Conservation (phyloP, 2,329 filamentous ascomycete genomes). For the Alternaria consortialis region DNA sequence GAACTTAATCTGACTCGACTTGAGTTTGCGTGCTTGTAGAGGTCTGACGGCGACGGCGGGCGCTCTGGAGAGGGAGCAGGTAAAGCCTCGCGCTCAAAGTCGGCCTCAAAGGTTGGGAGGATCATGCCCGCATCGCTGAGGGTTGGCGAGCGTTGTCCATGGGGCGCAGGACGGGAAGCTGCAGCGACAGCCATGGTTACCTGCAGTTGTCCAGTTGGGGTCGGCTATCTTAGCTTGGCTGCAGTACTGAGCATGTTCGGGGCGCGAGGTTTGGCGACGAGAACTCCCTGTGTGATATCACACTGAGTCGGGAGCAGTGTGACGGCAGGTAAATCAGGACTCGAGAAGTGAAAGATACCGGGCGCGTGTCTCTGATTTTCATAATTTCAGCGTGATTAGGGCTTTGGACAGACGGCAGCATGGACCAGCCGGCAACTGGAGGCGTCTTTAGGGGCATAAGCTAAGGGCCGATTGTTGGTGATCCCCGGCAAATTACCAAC, state of each 20-base stretch:
- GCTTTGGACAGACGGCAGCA: conserved; percentile 30
- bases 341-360: conserved; percentile 26
- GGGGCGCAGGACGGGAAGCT: conserved; percentile 25
- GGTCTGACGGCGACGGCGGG: conserved; percentile 53
- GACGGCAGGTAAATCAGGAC: conserved; percentile 21
- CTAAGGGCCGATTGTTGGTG: conserved; percentile 19
- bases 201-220: conserved; percentile 19
- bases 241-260: conserved; percentile 32
- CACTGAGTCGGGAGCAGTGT: conserved; percentile 8
- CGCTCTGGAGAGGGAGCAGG: conserved; percentile 59
- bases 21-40: conserved; percentile 36
- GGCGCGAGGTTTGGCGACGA: conserved; percentile 4
- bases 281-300: neutral
- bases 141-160: conserved; percentile 70
- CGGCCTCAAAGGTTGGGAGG: conserved; percentile 67
- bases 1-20: conserved; percentile 41
- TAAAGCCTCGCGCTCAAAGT: conserved; percentile 57
- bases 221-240: conserved; percentile 33
- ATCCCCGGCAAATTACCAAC: conserved; percentile 21
- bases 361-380: conserved; percentile 27
- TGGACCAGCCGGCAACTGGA: conserved; percentile 20
- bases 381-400: conserved; percentile 32
- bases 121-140: conserved; percentile 96
- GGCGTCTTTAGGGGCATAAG: conserved; percentile 29
- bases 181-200: conserved; percentile 35